Percentiles rank a stretch among this genome's conserved stretches.
phyloP scores from a whole-genome alignment of 768 basidiomycete species.

The Hypholoma fasciculare region DNA sequence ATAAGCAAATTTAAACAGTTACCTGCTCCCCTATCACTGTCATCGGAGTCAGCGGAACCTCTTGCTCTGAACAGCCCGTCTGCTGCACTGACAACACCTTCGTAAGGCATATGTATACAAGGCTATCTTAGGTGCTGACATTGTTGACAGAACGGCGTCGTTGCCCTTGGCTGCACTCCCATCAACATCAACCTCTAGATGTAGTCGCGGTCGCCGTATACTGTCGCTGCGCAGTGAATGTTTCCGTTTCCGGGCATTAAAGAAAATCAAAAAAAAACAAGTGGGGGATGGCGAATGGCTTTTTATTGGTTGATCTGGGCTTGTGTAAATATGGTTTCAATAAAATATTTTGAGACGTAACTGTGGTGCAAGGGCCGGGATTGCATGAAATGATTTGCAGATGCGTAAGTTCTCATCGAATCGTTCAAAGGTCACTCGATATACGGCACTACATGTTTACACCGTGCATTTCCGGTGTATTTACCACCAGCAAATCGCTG shows the following conservation, averaged over 20 bases:
- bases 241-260: background rate
- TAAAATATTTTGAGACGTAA: too few relatives aligned
- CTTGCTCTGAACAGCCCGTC: constrained; percentile 26
- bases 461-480: too few relatives aligned
- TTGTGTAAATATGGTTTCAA: too few relatives aligned
- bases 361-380: too few relatives aligned
- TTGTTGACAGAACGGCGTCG: constrained; percentile 21
- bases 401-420: too few relatives aligned
- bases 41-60: constrained; percentile 22
- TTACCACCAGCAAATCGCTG: too few relatives aligned
- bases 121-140: background rate
- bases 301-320: too few relatives aligned
- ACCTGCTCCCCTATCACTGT: constrained; percentile 31
- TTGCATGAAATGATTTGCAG: too few relatives aligned
- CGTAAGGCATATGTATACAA: constrained; percentile 12
- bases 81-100: constrained; percentile 31
- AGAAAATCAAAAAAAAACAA: too few relatives aligned
- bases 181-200: constrained; percentile 25
- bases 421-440: too few relatives aligned
- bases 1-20: constrained; percentile 11
- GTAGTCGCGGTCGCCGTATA: background rate
- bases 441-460: too few relatives aligned
- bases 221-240: background rate
- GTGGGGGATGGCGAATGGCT: too few relatives aligned
- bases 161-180: constrained; percentile 30